Percentiles rank a stretch among this genome's conserved stretches.
phyloP scores from a whole-genome alignment of 2,329 filamentous ascomycete species.

The Fusarium pseudonygamai region DNA sequence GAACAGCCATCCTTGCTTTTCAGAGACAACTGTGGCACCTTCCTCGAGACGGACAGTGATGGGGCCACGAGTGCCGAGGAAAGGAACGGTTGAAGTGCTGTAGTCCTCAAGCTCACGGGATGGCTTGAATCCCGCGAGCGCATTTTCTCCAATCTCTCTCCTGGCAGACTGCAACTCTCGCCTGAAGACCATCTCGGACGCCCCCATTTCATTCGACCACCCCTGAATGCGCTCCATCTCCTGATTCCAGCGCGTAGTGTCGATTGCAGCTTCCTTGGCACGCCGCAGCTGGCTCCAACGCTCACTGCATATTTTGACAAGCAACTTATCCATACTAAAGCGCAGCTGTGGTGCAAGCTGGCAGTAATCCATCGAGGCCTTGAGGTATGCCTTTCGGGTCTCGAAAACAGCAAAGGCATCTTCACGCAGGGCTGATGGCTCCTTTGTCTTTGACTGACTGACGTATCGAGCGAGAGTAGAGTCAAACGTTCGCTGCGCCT shows the following conservation, averaged over 20 bases:
- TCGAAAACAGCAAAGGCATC: slow-evolving; percentile 97
- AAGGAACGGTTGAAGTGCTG: slow-evolving; percentile 87
- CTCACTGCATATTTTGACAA: slow-evolving; percentile 86
- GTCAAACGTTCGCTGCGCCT: slow-evolving; percentile 86
- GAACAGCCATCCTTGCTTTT: slow-evolving; percentile 97
- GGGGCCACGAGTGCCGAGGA: slow-evolving; percentile 76
- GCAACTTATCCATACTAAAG: slow-evolving; percentile 82
- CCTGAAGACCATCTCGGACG: slow-evolving; percentile 83
- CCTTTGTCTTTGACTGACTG: slow-evolving; percentile 89
- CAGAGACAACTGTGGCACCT: slow-evolving; percentile 62
- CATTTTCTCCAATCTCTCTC: slow-evolving; percentile 82
- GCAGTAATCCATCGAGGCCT: slow-evolving; percentile 93
- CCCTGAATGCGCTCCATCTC: slow-evolving; percentile 94
- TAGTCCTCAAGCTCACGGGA: slow-evolving; percentile 95
- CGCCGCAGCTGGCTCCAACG: slow-evolving; percentile 87
- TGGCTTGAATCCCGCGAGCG: slow-evolving; percentile 76
- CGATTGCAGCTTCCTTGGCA: slow-evolving; percentile 71
- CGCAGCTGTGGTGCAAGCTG: slow-evolving; percentile 87
- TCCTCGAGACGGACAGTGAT: slow-evolving; percentile 68
- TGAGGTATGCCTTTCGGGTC: slow-evolving; percentile 88
- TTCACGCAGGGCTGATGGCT: slow-evolving; percentile 88
- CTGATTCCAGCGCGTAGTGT: slow-evolving; percentile 72
- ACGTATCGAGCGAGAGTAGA: slow-evolving; percentile 82
- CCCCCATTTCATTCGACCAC: slow-evolving; percentile 95
- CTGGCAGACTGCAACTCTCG: slow-evolving; percentile 82